phyloP scores from a whole-genome alignment of 2,329 filamentous ascomycete species.

The Davidsoniella australis region DNA sequence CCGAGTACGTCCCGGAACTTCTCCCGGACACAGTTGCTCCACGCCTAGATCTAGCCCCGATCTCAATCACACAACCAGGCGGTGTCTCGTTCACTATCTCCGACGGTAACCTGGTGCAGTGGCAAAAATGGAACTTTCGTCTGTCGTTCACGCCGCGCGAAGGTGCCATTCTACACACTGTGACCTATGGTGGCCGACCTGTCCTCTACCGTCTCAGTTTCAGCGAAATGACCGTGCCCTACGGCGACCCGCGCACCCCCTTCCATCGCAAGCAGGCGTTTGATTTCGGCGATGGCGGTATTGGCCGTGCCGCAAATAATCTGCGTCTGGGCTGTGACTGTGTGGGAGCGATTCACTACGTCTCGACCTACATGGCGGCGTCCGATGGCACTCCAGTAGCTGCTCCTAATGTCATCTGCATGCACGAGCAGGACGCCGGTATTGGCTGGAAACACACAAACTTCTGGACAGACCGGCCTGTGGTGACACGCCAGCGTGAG shows the following conservation, averaged over 20 bases:
- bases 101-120: slow-evolving; percentile 31
- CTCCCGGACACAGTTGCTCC: slow-evolving; percentile 23
- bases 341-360: slow-evolving; percentile 47
- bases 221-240: slow-evolving; percentile 54
- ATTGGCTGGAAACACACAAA: slow-evolving; percentile 59
- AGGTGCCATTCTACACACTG: slow-evolving; percentile 52
- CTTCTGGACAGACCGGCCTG: slow-evolving; percentile 43
- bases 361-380: slow-evolving; percentile 38
- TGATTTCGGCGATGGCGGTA: slow-evolving; percentile 53
- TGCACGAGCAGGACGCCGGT: slow-evolving; percentile 56
- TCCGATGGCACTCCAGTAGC: slow-evolving; percentile 34
- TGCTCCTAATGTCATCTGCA: slow-evolving; percentile 43
- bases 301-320: slow-evolving; percentile 51
- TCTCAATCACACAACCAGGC: slow-evolving; percentile 54
- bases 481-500: slow-evolving; percentile 42
- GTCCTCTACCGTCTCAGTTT: slow-evolving; percentile 50
- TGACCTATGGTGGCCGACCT: slow-evolving; percentile 47
- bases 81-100: slow-evolving; percentile 47
- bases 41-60: slow-evolving; percentile 43
- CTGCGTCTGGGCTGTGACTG: slow-evolving; percentile 53
- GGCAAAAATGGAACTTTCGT: slow-evolving; percentile 55
- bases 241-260: slow-evolving; percentile 46
- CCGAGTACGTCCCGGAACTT: slow-evolving; percentile 35
- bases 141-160: slow-evolving; percentile 55
- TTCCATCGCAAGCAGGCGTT: slow-evolving; percentile 57